These are phyloP conservation scores for Pseudoturritis turrita DNA, from an alignment of 345 rosid genomes.

Conservation along the genomic window DNA sequence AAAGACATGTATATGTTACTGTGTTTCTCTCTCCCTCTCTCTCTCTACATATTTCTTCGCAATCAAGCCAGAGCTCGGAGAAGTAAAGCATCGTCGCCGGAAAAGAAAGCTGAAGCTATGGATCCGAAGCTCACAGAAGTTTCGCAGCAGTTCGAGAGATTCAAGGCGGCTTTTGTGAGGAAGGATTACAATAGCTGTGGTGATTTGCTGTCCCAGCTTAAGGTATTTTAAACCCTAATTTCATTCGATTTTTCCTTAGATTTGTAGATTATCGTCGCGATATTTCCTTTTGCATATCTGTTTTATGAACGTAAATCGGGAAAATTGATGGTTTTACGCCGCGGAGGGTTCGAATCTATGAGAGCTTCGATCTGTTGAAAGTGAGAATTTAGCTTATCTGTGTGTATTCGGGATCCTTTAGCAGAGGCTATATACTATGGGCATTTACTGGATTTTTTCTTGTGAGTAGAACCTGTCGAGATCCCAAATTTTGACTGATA, in stretches of 20 bases:
- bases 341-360: background rate
- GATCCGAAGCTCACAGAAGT: constrained; percentile 84
- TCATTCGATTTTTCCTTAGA: background rate
- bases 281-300: background rate
- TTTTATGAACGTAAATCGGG: background rate
- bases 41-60: constrained; percentile 27
- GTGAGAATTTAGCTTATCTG: background rate
- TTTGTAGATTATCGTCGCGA: too few species aligned
- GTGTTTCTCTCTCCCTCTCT: background rate
- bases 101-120: constrained; percentile 38
- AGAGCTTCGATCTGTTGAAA: background rate
- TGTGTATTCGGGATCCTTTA: background rate
- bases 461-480: background rate
- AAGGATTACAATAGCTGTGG: constrained; percentile 55
- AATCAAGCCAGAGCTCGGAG: constrained; percentile 36
- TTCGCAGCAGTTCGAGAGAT: constrained; percentile 78
- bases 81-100: constrained; percentile 6
- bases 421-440: too few species aligned
- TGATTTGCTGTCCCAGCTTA: constrained; percentile 67
- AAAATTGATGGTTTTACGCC: background rate
- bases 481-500: background rate
- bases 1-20: background rate
- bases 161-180: constrained; percentile 76
- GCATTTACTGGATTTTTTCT: background rate
- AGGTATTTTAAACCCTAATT: constrained; percentile 57